Evolutionary conservation across 2,329 filamentous ascomycete genomes (phyloP).

Genomic region (Colletotrichum viniferum): DNA sequence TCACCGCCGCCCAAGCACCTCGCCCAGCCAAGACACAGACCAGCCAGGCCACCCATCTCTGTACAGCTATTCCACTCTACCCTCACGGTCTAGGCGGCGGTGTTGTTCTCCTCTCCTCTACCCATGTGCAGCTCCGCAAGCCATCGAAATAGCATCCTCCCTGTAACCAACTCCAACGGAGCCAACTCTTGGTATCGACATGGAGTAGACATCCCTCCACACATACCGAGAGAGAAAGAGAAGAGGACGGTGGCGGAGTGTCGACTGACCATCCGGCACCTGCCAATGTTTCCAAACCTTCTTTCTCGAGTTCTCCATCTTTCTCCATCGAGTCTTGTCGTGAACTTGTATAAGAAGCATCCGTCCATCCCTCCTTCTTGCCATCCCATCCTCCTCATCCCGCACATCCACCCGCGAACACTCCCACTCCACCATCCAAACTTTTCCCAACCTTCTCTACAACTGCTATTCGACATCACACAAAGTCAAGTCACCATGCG

Average conservation of each 20-base stretch:
- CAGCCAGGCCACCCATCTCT: neutral
- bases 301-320: neutral
- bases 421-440: neutral
- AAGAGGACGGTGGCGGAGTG: neutral
- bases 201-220: neutral
- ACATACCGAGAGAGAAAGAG: neutral
- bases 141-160: constrained; percentile 8
- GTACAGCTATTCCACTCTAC: neutral
- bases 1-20: neutral
- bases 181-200: neutral
- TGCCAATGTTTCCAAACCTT: neutral
- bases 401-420: neutral
- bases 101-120: neutral
- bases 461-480: neutral
- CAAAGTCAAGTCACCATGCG: neutral
- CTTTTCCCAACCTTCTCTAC: neutral
- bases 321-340: neutral
- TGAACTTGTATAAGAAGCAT: constrained; percentile 4
- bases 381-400: constrained; percentile 5
- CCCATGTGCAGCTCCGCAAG: neutral
- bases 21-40: neutral
- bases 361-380: neutral
- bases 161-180: neutral
- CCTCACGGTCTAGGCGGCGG: neutral
- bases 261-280: neutral